A percentile compares a stretch with the other conserved stretches of the same genome.
phyloP scores from a whole-genome alignment of 768 basidiomycete species.

The Hortiboletus flavorubellus region DNA sequence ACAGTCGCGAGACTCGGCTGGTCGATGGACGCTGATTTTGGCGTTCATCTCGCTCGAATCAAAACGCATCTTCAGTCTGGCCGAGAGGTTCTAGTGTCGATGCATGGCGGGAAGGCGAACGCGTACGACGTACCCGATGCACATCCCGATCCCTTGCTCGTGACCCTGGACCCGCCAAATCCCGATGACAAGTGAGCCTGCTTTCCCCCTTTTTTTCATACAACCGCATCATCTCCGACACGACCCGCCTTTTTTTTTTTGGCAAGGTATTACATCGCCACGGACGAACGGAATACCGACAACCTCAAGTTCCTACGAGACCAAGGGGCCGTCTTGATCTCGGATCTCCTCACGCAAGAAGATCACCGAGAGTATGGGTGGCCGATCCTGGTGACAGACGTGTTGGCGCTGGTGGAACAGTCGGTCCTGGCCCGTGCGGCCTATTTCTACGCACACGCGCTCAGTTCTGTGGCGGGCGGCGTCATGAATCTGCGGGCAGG shows the following conservation, averaged over 20 bases:
- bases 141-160: conserved; percentile 14
- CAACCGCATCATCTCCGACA: neutral
- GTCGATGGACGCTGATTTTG: conserved; percentile 33
- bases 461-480: conserved; percentile 41
- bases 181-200: conserved; percentile 20
- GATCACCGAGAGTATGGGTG: conserved; percentile 40
- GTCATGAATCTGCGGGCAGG: conserved; percentile 40
- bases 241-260: neutral
- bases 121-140: conserved; percentile 24
- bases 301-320: conserved; percentile 32
- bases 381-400: conserved; percentile 42
- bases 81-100: conserved; percentile 13
- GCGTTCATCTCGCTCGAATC: conserved; percentile 34
- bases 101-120: conserved; percentile 17
- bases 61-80: conserved; percentile 22
- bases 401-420: conserved; percentile 43
- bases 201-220: neutral
- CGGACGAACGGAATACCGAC: conserved; percentile 39
- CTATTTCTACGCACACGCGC: conserved; percentile 41
- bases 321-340: conserved; percentile 38
- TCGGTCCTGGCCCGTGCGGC: conserved; percentile 33
- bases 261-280: conserved; percentile 36
- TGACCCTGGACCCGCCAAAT: conserved; percentile 26
- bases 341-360: conserved; percentile 41
- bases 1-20: conserved; percentile 32